Base-by-base conservation (phyloP, 208 protist species). In the Wallacemonas rigidus region DNA sequence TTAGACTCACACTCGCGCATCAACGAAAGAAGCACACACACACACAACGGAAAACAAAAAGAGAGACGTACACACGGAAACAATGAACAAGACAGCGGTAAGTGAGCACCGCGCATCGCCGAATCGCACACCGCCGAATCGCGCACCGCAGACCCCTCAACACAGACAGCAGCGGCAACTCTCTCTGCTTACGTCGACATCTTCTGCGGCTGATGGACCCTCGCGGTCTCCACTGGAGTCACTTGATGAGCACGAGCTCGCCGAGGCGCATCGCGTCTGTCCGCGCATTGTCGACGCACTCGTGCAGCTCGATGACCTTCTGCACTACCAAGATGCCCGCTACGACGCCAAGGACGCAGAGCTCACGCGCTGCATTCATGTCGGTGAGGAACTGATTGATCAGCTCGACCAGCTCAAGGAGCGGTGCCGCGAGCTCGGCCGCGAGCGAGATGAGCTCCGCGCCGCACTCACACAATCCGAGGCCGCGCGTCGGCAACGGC, bases 341-440 rank as follows among this genome's bases (percentile, higher is more conserved):
- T 80, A 83, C 48, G 67, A 80, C 14, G 88, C 86, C 15, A 93
- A 93, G 76, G 87, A 92, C 62, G 54, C 65, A 26, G 90, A 95
- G 73, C 72, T 95, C 17, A 79, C 71, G 47, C 87, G 88, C 40
- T 90, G 90, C 78, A 92, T 95, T 73, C 69, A 74, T 47, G 91
- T 89, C 36, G 91, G 91, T 2, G 81, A 92, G 63, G 91, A 93
- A 51, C 74, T 95, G 48, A 77, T 95, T 2, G 80, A 71, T 1
- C 86, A 91, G 69, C 61, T 95, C 2, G 88, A 93, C 45, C 71
- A 73, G 6, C 12, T 95, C 58, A 83, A 89, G 73, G 39, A 68
- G 44, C 82, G 77, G 3, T 92, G 87, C 70, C 72, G 79, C 40
- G 68, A 60, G 56, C 72, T 95, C 4, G 71, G 80, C 7, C 71